phyloP scores from a whole-genome alignment of 169 alveolate species.

The Ichthyophthirius multifiliis region DNA sequence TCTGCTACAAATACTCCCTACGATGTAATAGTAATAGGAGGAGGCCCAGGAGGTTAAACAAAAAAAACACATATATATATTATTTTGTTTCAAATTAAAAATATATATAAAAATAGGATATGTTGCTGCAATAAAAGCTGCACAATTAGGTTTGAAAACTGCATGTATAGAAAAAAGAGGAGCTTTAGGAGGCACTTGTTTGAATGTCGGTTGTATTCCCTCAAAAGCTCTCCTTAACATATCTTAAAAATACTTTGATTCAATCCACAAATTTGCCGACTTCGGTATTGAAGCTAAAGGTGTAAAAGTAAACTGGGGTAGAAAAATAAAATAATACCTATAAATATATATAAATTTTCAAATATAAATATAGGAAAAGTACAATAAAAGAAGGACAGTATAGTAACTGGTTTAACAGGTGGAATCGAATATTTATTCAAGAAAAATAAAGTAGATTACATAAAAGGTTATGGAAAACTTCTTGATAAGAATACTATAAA shows the following conservation, averaged over 20 bases:
- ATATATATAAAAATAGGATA: conserved; percentile 78
- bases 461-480: conserved; percentile 71
- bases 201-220: conserved; percentile 98
- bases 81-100: neutral
- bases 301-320: conserved; percentile 74
- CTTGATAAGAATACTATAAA: conserved; percentile 41
- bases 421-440: conserved; percentile 93
- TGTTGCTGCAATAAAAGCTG: conserved; percentile 97
- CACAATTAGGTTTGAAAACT: conserved; percentile 94
- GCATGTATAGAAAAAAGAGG: conserved; percentile 94
- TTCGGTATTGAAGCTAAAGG: conserved; percentile 67
- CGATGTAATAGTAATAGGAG: conserved; percentile 60
- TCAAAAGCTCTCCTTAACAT: conserved; percentile 94
- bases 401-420: conserved; percentile 85
- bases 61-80: conserved; percentile 24
- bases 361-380: neutral
- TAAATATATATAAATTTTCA: too few relatives aligned
- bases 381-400: conserved; percentile 19
- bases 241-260: conserved; percentile 90
- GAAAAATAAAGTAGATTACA: conserved; percentile 91
- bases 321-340: conserved; percentile 36
- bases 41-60: conserved; percentile 77
- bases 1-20: conserved; percentile 7
- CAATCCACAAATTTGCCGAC: conserved; percentile 63
- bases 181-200: conserved; percentile 98